Evolutionary conservation across 2,329 filamentous ascomycete genomes (phyloP).

Genomic region (Huntiella decipiens): DNA sequence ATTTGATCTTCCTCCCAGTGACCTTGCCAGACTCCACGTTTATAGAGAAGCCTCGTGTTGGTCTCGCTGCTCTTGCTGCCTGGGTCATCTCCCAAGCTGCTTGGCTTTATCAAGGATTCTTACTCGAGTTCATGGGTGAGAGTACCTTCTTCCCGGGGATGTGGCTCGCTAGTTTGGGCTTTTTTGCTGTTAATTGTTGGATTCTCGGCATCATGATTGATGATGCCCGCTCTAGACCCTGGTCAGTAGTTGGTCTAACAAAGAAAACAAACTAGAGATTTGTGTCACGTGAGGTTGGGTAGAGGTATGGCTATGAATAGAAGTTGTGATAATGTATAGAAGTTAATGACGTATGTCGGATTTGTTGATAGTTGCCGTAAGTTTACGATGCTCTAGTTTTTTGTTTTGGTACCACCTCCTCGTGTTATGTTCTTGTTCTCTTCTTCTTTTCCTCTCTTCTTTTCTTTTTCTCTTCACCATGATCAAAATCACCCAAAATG

Average conservation of each 20-base stretch:
- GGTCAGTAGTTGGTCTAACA: not conserved
- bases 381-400: too few relatives aligned
- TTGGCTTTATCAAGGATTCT: slow-evolving; percentile 59
- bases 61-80: slow-evolving; percentile 42
- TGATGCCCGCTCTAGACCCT: slow-evolving; percentile 30
- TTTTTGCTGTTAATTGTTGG: slow-evolving; percentile 77
- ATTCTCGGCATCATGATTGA: slow-evolving; percentile 62
- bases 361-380: too few relatives aligned
- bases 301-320: slow-evolving; percentile 4
- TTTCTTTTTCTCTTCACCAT: slow-evolving; percentile 11
- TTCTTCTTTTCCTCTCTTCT: slow-evolving; percentile 13
- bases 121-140: slow-evolving; percentile 58
- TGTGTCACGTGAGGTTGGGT: not conserved
- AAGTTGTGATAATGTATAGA: slow-evolving; percentile 8
- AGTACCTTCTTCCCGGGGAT: slow-evolving; percentile 77
- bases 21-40: slow-evolving; percentile 71
- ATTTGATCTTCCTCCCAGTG: slow-evolving; percentile 79
- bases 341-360: not conserved
- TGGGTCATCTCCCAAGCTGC: slow-evolving; percentile 62
- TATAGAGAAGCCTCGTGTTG: slow-evolving; percentile 37
- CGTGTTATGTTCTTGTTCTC: not conserved
- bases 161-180: slow-evolving; percentile 54
- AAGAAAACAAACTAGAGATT: not conserved
- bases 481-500: not conserved
- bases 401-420: too few relatives aligned